Evolutionary conservation across 2,329 filamentous ascomycete species (phyloP), one percentile per base, ranked within the genome.

Genomic region (Ophiostoma ips): DNA sequence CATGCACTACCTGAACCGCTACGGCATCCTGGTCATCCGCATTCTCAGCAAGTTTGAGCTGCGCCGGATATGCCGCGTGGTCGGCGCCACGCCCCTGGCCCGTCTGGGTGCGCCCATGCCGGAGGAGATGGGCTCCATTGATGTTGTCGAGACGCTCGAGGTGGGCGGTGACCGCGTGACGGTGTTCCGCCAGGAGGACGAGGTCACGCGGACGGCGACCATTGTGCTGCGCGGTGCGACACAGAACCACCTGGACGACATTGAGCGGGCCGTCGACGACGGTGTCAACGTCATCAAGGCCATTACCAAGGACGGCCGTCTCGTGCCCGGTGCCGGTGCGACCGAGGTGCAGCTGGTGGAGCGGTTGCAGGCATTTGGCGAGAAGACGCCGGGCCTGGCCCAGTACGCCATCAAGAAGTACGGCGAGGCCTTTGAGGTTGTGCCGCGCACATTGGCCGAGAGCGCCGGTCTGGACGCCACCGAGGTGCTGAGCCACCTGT

Each of bases 251-350:
- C 80, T 98, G 21, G 92, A 98, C 62, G 92, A 98, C 60, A 78
- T 98, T 34, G 92, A 98, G 75, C 83, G 92, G 56, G 92, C 92
- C 47, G 89, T 98, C 51, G 92, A 98, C 60, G 92, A 98, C 59
- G 92, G 92, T 57, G 92, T 98, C 65, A 98, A 96, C 63, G 94
- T 94, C 48, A 85, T 98, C 66, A 98, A 98, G 73, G 92, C 92
- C 57, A 94, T 98, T 65, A 96, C 92, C 55, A 86, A 86, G 64
- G 94, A 98, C 64, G 73, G 90, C 7, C 79, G 89, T 56, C 75
- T 98, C 52, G 89, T 98, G 0, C 88, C 92, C 35, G 92, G 92
- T 57, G 92, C 92, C 30, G 94, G 92, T 60, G 90, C 92, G 45
- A 87, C 90, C 55, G 92, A 98, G 68, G 83, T 94, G 65, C 87